Conservation (phyloP, 176 grass and related monocot genomes). For the Olyra latifolia region DNA sequence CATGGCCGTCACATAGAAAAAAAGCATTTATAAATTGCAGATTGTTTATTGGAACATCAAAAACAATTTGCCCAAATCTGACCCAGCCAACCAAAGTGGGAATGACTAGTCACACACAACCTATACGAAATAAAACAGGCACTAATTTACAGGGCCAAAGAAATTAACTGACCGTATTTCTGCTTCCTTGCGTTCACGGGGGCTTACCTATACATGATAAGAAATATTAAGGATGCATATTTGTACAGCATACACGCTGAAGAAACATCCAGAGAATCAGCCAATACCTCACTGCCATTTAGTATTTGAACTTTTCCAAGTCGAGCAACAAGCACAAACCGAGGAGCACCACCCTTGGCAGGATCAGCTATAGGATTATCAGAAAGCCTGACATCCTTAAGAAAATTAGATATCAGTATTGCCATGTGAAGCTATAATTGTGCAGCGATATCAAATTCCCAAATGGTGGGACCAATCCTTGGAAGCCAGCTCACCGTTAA, state of each 20-base stretch:
- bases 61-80: neutral
- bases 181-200: constrained; percentile 85
- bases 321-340: constrained; percentile 88
- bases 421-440: neutral
- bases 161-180: constrained; percentile 82
- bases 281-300: constrained; percentile 75
- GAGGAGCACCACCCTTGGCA: constrained; percentile 66
- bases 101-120: neutral
- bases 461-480: neutral
- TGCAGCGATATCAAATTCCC: neutral
- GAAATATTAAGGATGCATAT: constrained; percentile 9
- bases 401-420: constrained; percentile 42
- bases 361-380: constrained; percentile 91
- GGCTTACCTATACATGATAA: constrained; percentile 55
- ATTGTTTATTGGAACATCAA: neutral
- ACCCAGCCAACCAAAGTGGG: neutral
- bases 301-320: constrained; percentile 74
- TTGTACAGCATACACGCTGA: neutral
- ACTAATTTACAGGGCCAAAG: constrained; percentile 20
- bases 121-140: constrained; percentile 1
- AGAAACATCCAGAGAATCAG: constrained; percentile 16
- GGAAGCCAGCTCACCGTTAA: constrained; percentile 66
- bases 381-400: constrained; percentile 94
- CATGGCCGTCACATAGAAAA: neutral
- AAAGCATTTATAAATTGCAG: neutral